A percentile compares a stretch with the other conserved stretches of the same genome.
Evolutionary conservation across 78 protist species (phyloP).

Genomic region (Parvularia atlantis): DNA sequence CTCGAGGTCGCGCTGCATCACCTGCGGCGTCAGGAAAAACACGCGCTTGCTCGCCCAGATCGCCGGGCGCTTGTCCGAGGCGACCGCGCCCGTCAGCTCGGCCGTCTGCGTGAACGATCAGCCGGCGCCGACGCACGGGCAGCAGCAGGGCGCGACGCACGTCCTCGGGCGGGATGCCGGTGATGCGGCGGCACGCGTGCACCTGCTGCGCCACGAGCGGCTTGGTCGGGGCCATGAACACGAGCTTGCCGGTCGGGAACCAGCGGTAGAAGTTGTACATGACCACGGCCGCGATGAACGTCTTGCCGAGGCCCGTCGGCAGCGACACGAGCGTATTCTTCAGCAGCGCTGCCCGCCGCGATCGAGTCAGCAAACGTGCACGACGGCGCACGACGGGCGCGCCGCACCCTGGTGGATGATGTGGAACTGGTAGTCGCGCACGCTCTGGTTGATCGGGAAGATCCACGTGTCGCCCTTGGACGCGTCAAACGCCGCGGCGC

Average conservation of each 20-base stretch:
- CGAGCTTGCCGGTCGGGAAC: conserved; percentile 77
- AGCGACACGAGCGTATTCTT: conserved; percentile 75
- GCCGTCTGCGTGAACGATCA: too few relatives aligned
- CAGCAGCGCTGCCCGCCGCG: conserved; percentile 21
- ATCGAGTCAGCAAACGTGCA: too few relatives aligned
- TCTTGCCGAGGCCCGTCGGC: conserved; percentile 96
- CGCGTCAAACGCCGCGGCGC: conserved; percentile 2
- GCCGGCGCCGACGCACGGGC: too few relatives aligned
- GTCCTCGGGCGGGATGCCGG: conserved; percentile 23
- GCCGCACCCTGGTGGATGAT: too few relatives aligned
- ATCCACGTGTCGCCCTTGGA: conserved; percentile 7
- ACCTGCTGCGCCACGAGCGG: conserved; percentile 88
- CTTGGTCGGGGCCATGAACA: conserved; percentile 93
- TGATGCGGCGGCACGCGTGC: conserved; percentile 48
- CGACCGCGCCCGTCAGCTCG: conserved; percentile 47
- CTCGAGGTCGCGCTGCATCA: conserved; percentile 48
- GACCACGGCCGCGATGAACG: conserved; percentile 89
- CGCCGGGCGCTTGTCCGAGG: not conserved
- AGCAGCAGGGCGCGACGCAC: not conserved
- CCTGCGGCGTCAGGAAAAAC: conserved; percentile 82
- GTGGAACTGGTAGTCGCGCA: conserved; percentile 55
- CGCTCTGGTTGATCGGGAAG: conserved; percentile 28
- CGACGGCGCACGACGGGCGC: too few relatives aligned
- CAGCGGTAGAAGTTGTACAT: conserved; percentile 82
- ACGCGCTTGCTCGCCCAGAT: conserved; percentile 57